phyloP scores from a whole-genome alignment of 352 stramenopile species.

The Phytophthora multivora region DNA sequence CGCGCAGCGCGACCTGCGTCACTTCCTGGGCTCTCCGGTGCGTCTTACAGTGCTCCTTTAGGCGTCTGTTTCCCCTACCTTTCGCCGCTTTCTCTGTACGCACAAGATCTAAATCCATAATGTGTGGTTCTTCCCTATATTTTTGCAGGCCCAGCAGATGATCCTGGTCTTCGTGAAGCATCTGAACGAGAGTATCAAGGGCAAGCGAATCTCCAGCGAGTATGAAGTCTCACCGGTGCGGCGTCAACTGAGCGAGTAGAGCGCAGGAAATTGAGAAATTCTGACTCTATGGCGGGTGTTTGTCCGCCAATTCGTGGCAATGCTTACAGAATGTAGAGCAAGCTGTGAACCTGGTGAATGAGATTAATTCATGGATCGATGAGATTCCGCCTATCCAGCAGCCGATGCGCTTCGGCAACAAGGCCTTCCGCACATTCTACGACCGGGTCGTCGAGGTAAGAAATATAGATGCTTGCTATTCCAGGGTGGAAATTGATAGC shows the following conservation, averaged over 20 bases:
- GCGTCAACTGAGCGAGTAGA: background rate
- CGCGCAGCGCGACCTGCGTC: conserved; percentile 66
- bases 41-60: background rate
- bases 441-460: conserved; percentile 77
- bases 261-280: background rate
- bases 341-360: conserved; percentile 57
- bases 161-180: conserved; percentile 84
- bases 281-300: background rate
- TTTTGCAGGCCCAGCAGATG: conserved; percentile 74
- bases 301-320: background rate
- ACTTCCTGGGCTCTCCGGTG: conserved; percentile 74
- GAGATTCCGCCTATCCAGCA: conserved; percentile 93
- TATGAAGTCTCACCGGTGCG: conserved; percentile 69
- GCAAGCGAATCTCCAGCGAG: conserved; percentile 60
- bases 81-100: background rate
- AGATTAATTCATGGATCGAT: conserved; percentile 89
- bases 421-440: conserved; percentile 92
- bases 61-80: background rate
- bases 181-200: conserved; percentile 80
- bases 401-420: conserved; percentile 95
- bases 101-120: background rate
- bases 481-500: conserved; percentile 8
- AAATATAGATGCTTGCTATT: no score
- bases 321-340: conserved; percentile 70
- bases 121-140: conserved; percentile 3